Evolutionary conservation across 140 eudicot species (phyloP).

Genomic region (Flaveria floridana): DNA sequence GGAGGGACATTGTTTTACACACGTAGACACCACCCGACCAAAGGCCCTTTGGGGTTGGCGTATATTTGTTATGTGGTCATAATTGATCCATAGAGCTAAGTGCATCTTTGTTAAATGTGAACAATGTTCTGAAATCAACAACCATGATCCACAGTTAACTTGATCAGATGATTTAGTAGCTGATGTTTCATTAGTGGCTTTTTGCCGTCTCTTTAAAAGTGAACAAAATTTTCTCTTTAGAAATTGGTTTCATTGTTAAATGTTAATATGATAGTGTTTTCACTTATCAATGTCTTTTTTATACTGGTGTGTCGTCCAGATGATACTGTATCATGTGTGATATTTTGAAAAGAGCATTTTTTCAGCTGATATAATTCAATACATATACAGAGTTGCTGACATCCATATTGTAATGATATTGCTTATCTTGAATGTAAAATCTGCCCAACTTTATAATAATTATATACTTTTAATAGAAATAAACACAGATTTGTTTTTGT

Average conservation of each 20-base stretch:
- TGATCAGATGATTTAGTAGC: neutral
- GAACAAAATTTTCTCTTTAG: no score
- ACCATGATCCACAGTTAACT: neutral
- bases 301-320: neutral
- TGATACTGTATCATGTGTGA: neutral
- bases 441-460: neutral
- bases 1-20: no score
- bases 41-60: no score
- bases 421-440: neutral
- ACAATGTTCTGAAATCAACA: no score
- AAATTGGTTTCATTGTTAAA: no score
- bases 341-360: neutral
- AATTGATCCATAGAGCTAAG: neutral
- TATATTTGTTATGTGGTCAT: neutral
- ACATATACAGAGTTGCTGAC: neutral
- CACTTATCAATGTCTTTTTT: neutral
- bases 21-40: no score
- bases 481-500: neutral
- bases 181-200: neutral
- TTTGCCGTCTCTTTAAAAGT: neutral
- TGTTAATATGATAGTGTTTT: neutral
- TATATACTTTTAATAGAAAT: neutral
- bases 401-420: neutral
- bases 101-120: no score
- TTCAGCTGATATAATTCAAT: neutral